Evolutionary conservation across 2,329 filamentous ascomycete genomes (phyloP).

Genomic region (Sclerotiophoma versabilis): DNA sequence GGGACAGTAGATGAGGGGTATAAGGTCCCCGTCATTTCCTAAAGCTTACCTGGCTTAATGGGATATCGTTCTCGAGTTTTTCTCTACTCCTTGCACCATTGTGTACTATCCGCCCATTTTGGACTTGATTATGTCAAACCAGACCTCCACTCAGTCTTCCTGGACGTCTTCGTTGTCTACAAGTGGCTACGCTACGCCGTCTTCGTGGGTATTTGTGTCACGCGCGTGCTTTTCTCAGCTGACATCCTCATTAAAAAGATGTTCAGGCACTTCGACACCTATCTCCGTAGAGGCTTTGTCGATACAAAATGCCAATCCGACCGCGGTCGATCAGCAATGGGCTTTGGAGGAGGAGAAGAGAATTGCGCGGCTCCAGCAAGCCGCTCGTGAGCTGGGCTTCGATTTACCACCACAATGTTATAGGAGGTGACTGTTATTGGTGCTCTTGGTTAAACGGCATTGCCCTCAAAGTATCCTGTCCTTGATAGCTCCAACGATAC

Average conservation of each 20-base stretch:
- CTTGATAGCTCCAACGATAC: slow-evolving; percentile 51
- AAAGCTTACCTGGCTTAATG: not conserved
- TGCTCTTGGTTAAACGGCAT: not conserved
- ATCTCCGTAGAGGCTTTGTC: slow-evolving; percentile 3
- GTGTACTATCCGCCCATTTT: not conserved
- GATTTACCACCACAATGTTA: slow-evolving; percentile 9
- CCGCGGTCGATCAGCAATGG: slow-evolving; percentile 8
- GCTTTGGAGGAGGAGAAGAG: slow-evolving; percentile 5
- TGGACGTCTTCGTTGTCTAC: not conserved
- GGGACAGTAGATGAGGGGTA: not conserved
- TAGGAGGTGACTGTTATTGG: not conserved
- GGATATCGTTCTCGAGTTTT: not conserved
- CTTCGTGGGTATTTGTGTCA: not conserved
- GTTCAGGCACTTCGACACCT: slow-evolving; percentile 3
- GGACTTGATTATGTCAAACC: not conserved
- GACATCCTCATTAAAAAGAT: not conserved
- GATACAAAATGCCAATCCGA: not conserved
- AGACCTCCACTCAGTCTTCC: not conserved
- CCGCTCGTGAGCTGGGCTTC: slow-evolving; percentile 11
- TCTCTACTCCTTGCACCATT: not conserved
- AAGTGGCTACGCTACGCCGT: not conserved
- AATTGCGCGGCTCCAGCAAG: slow-evolving; percentile 3
- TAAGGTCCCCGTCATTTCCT: not conserved
- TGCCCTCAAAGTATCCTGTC: slow-evolving; percentile 31
- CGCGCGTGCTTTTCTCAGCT: not conserved